Base-by-base conservation (phyloP, 495 filamentous ascomycete genomes). In the Cudoniella acicularis region DNA sequence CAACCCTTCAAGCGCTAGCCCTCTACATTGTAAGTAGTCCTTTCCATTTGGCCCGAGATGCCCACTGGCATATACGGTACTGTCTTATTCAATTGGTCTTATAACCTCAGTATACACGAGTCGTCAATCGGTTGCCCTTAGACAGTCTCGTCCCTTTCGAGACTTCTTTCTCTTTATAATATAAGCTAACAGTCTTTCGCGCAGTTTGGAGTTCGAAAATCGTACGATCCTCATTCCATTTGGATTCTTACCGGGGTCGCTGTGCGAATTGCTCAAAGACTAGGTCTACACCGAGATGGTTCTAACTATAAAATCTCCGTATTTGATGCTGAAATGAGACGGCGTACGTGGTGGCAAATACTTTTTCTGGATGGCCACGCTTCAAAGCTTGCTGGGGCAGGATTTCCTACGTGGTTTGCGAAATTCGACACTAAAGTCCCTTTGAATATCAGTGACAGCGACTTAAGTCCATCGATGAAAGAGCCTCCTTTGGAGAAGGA, bases 321-420 rank as follows among this genome's bases (percentile, higher is more conserved):
- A 0, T 86, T 87, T 62, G 82, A 88, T 46, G 76, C 78, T 0
- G 82, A 89, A 63, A 78, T 83, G 70, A 71, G 85, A 4, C 69
- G 84, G 46, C 75, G 84, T 10, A 70, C 86, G 0, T 88, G 84
- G 80, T 87, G 80, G 80, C 80, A 85, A 54, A 70, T 87, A 1
- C 70, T 77, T 42, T 71, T 78, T 8, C 70, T 87, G 1, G 86
- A 89, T 55, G 72, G 72, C 11, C 70, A 77, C 20, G 71, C 79
- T 0, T 74, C 74, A 30, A 79, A 87, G 54, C 75, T 87, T 40
- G 83, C 86, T 48, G 87, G 87, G 23, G 83, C 85, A 16, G 81
- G 80, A 26, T 79, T 87, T 57, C 80, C 75, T 65, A 73, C 75
- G 24, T 67, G 64, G 64, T 52, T 64, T 24, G 23, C 45, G 9